A percentile compares a stretch with the other conserved stretches of the same genome.
These are phyloP conservation scores for Trichophaea hybrida DNA, from an alignment of 2,329 filamentous ascomycete genomes.

Conservation along the genomic window DNA sequence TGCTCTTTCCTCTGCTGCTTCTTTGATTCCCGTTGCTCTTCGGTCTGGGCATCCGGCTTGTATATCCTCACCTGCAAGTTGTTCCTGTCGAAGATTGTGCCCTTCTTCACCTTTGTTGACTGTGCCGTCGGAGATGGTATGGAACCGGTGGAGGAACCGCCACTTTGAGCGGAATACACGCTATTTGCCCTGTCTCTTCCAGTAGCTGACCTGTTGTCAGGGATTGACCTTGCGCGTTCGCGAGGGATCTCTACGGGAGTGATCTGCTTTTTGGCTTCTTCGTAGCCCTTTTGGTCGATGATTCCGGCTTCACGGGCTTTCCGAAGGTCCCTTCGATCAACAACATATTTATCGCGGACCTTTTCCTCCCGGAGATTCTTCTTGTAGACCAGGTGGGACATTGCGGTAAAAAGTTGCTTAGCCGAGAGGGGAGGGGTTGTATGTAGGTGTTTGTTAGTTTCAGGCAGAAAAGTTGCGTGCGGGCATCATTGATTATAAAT, in stretches of 20 bases:
- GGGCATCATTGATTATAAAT: neutral
- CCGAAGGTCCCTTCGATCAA: slow-evolving; percentile 13
- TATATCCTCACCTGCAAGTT: slow-evolving; percentile 15
- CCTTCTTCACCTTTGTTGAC: slow-evolving; percentile 8
- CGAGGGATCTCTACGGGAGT: neutral
- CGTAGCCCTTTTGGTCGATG: slow-evolving; percentile 12
- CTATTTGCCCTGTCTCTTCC: neutral
- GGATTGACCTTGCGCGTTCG: neutral
- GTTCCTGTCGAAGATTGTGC: slow-evolving; percentile 18
- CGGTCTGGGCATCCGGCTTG: slow-evolving; percentile 12
- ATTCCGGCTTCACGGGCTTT: slow-evolving; percentile 8
- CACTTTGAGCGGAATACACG: neutral
- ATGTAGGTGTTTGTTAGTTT: neutral
- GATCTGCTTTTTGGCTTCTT: slow-evolving; percentile 6
- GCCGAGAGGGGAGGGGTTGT: too few species aligned
- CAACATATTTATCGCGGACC: slow-evolving; percentile 17
- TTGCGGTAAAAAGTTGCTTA: slow-evolving; percentile 1
- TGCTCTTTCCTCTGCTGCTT: slow-evolving; percentile 5
- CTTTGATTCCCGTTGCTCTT: slow-evolving; percentile 6
- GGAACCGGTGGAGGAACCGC: neutral
- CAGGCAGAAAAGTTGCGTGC: neutral
- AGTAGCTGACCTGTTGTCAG: neutral
- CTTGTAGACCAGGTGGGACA: slow-evolving; percentile 23
- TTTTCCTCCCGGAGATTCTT: slow-evolving; percentile 15
- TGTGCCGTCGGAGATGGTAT: too few species aligned